These are phyloP conservation scores for Mortierella alpina DNA, from an alignment of 192 early-diverging fungal genomes.

Conservation along the genomic window DNA sequence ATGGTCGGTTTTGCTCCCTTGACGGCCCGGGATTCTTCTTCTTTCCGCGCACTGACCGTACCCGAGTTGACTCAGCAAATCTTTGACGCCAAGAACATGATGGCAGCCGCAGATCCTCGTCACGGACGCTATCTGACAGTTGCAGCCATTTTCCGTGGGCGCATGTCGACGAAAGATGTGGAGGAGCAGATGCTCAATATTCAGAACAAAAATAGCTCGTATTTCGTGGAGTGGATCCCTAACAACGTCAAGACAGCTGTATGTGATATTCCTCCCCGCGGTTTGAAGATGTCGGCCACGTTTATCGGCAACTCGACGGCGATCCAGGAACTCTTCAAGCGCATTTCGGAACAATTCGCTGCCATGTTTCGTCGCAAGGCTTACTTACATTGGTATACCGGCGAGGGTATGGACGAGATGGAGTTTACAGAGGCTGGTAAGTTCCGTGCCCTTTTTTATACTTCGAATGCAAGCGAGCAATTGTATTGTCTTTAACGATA, in stretches of 20 bases:
- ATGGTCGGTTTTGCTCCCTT: constrained; percentile 92
- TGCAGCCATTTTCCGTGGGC: constrained; percentile 96
- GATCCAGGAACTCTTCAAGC: constrained; percentile 94
- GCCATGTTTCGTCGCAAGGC: constrained; percentile 94
- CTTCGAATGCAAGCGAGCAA: neutral
- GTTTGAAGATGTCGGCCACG: constrained; percentile 91
- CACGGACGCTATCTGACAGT: constrained; percentile 89
- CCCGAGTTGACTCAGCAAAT: constrained; percentile 89
- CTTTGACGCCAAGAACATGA: constrained; percentile 98
- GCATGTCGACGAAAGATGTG: constrained; percentile 96
- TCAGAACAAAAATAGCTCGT: constrained; percentile 95
- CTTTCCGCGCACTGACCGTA: constrained; percentile 81
- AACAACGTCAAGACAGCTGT: constrained; percentile 95
- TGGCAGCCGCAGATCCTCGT: constrained; percentile 98
- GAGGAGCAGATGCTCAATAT: constrained; percentile 98
- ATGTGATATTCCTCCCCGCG: constrained; percentile 90
- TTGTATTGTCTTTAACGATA: constrained; percentile 1
- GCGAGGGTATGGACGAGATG: constrained; percentile 97
- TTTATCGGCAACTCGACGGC: constrained; percentile 95
- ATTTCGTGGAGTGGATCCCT: constrained; percentile 99
- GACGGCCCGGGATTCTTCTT: constrained; percentile 74
- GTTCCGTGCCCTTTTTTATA: constrained; percentile 10
- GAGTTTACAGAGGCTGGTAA: constrained; percentile 91
- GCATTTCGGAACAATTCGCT: constrained; percentile 90
- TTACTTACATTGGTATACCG: constrained; percentile 97